Evolutionary conservation across 2,329 filamentous ascomycete species (phyloP).

Genomic region (Sporothrix brasiliensis): DNA sequence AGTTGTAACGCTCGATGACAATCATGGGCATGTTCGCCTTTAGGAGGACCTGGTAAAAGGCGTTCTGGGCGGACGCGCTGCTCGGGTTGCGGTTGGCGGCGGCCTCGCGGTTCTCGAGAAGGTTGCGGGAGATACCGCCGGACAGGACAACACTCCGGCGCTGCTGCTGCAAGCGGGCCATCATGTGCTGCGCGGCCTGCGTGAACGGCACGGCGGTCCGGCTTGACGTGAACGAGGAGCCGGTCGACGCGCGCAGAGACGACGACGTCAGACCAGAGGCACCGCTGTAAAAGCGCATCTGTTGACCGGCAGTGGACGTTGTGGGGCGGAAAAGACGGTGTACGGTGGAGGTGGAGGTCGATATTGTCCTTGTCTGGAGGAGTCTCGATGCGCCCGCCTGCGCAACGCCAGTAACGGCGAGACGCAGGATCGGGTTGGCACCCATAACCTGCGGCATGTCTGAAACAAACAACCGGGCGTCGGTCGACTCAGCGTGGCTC

Average conservation of each 20-base stretch:
- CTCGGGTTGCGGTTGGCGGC: conserved; percentile 89
- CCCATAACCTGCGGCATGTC: conserved; percentile 26
- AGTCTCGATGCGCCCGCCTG: conserved; percentile 13
- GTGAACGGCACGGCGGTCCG: conserved; percentile 26
- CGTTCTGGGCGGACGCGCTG: conserved; percentile 85
- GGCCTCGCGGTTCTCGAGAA: conserved; percentile 84
- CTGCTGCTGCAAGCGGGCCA: conserved; percentile 23
- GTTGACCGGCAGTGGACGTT: neutral
- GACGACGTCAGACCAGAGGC: conserved; percentile 5
- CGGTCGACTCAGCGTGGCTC: conserved; percentile 33
- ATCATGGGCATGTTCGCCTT: conserved; percentile 94
- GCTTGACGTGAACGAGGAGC: conserved; percentile 5
- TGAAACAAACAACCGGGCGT: conserved; percentile 35
- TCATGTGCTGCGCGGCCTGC: conserved; percentile 30
- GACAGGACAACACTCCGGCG: conserved; percentile 35
- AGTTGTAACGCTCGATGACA: conserved; percentile 85
- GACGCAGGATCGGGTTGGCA: conserved; percentile 27
- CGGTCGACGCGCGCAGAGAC: neutral
- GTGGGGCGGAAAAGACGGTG: conserved; percentile 22
- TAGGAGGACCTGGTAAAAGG: conserved; percentile 89
- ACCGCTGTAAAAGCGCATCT: conserved; percentile 31
- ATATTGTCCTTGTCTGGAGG: conserved; percentile 20
- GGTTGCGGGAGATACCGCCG: conserved; percentile 59
- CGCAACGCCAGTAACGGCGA: conserved; percentile 6
- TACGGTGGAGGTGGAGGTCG: neutral